A percentile compares a stretch with the other conserved stretches of the same genome.
These are phyloP conservation scores for Penicillium chermesinum DNA, from an alignment of 495 filamentous ascomycete genomes.

Conservation along the genomic window DNA sequence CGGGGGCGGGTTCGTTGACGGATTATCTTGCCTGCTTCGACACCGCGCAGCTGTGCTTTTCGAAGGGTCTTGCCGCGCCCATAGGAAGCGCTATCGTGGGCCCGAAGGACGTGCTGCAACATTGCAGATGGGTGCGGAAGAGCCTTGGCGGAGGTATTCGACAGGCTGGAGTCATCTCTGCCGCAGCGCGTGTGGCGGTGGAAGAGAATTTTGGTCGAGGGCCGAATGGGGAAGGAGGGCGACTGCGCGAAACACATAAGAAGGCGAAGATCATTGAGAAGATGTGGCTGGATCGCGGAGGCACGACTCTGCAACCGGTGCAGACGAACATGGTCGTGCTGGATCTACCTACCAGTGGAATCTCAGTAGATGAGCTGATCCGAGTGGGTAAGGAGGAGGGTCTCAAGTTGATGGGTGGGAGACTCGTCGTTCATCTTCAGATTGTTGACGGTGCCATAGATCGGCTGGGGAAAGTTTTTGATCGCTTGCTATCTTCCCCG, in stretches of 20 bases:
- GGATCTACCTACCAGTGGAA: not conserved
- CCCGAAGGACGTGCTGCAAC: not conserved
- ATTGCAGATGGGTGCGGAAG: not conserved
- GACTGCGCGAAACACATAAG: not conserved
- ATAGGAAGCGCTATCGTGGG: not conserved
- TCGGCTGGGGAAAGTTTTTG: not conserved
- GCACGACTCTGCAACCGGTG: not conserved
- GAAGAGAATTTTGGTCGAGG: not conserved
- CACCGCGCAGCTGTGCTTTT: not conserved
- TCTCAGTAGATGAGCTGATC: not conserved
- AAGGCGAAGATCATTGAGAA: not conserved
- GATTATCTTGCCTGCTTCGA: not conserved
- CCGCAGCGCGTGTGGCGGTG: not conserved
- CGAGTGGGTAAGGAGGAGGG: not conserved
- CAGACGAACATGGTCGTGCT: slow-evolving; percentile 1
- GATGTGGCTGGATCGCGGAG: not conserved
- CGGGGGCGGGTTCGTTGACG: slow-evolving; percentile 22
- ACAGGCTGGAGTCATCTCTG: not conserved
- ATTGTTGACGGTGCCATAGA: not conserved
- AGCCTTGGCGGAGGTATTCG: not conserved
- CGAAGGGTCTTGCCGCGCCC: not conserved
- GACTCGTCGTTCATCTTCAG: not conserved
- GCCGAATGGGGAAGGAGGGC: too few species aligned
- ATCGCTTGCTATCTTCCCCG: too few species aligned
- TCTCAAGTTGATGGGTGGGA: not conserved